Evolutionary conservation across 208 protist species (phyloP), one percentile per base, ranked within the genome.

Genomic region (Naegleria lovaniensis): DNA sequence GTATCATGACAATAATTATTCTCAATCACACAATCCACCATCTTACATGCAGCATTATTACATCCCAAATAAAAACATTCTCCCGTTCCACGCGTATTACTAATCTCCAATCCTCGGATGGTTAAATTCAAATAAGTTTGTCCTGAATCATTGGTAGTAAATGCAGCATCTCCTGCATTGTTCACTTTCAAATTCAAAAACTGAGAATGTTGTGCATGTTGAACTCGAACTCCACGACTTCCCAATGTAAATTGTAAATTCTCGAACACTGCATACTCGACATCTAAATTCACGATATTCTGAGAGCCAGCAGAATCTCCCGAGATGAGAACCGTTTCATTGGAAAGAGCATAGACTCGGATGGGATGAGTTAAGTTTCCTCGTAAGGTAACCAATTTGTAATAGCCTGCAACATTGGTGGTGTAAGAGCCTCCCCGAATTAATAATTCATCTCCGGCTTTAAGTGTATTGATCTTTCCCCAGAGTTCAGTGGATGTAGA

Each of bases 51-150:
- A 43, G 79, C n/a, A 43, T 33, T 85, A 29, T 85, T 39, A 25
- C 79, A 85, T n/a, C 79, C 79, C 13, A 85, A 85, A 43, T 85
- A 85, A 25, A 85, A 85, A 85, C 79, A 85, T 85, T 85, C 79
- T 43, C 79, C 79, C 5, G 79, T 85, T 22, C 38, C 79, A 7
- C 15, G 6, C 5, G 79, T 85, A 43, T 85, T 43, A 7, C 9
- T 43, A 85, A 85, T 38, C 25, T 85, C 67, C 25, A 36, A 36
- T 36, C 25, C 7, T 79, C 25, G 19, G 9, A 79, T 36, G 5
- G 67, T 79, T 9, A 36, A 36, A 33, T 79, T 79, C 9, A 36
- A 13, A 79, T 79, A 79, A 79, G 25, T 25, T 33, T 25, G 25
- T 36, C 25, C 25, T 4, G 6, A 11, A 36, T 79, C 67, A 79